A percentile compares a stretch with the other conserved stretches of the same genome.
Conservation (phyloP, 1,284 basidiomycete genomes). For the Lentinula novae-zelandiae region DNA sequence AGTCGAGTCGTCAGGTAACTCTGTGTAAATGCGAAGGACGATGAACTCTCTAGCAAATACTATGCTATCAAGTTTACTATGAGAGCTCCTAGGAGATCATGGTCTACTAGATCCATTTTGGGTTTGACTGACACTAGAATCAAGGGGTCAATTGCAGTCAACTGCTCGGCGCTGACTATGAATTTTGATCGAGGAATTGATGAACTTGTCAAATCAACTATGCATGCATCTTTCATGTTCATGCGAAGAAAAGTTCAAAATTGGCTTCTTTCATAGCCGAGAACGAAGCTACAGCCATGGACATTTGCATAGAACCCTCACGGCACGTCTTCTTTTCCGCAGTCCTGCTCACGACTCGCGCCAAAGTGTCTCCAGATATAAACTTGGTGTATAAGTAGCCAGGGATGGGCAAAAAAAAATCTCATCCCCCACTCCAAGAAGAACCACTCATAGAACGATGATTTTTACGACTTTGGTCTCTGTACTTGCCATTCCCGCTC, state of each 20-base stretch:
- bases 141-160: background rate
- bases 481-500: constrained; percentile 30
- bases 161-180: constrained; percentile 17
- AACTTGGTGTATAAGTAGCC: background rate
- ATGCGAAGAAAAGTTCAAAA: constrained; percentile 9
- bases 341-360: background rate
- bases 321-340: constrained; percentile 12
- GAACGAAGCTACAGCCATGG: background rate
- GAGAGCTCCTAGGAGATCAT: no score
- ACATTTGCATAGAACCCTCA: background rate
- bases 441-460: constrained; percentile 9
- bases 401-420: background rate
- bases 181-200: constrained; percentile 78
- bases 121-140: background rate
- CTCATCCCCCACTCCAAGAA: background rate
- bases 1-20: no score
- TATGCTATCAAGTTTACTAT: no score
- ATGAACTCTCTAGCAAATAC: no score
- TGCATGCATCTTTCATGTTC: constrained; percentile 31
- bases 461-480: constrained; percentile 23
- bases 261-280: background rate
- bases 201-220: constrained; percentile 80
- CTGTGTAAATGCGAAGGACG: no score
- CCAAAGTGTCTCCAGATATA: background rate
- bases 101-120: no score